Evolutionary conservation across 768 basidiomycete species (phyloP), one percentile per base, ranked within the genome.

Genomic region (Hygrophoropsis aurantiaca): DNA sequence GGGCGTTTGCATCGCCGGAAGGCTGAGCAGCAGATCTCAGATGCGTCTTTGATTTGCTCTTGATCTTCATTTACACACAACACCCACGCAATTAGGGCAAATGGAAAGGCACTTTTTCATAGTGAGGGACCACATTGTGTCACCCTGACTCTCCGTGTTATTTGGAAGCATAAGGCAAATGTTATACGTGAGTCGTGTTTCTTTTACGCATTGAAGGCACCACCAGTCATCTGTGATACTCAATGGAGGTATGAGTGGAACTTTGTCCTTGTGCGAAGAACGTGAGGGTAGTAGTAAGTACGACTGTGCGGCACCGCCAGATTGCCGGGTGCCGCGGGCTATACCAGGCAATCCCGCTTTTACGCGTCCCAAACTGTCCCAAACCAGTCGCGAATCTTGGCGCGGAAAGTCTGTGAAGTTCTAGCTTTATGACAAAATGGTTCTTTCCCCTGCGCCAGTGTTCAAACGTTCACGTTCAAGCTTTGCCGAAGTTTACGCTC

Each of bases 1-100:
- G 64, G 64, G 64, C 37, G 52, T 60, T 44, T 40, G 46, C 61
- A 64, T 58, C 57, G 51, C 64, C 64, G 64, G 64, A 59, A 30
- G 40, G 55, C 60, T 65, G 54, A 57, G 18, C 27, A 55, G 61
- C 56, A 51, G 56, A 65, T 65, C 64, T 65, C 5, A 65, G 62
- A 66, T 66, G 27, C 27, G 19, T 33, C 25, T 8, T 42, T 34
- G 27, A 30, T 11, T 25, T 26, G 38, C 27, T 30, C 27, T 30
- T 30, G 27, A 30, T 30, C 27, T 30, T 30, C 27, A 30, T 30
- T 30, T 30, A 30, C 27, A 13, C 27, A 30, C 6, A 13, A 30
- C 27, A 13, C 27, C 27, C 27, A 30, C 27, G 27, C 27, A 30
- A 30, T 7, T 30, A 6, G 27, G 27, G 27, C 27, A 30, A 30